A percentile compares a stretch with the other conserved stretches of the same genome.
These are phyloP conservation scores for Peniophora sp. DNA, from an alignment of 1,284 basidiomycete species.

Conservation along the genomic window DNA sequence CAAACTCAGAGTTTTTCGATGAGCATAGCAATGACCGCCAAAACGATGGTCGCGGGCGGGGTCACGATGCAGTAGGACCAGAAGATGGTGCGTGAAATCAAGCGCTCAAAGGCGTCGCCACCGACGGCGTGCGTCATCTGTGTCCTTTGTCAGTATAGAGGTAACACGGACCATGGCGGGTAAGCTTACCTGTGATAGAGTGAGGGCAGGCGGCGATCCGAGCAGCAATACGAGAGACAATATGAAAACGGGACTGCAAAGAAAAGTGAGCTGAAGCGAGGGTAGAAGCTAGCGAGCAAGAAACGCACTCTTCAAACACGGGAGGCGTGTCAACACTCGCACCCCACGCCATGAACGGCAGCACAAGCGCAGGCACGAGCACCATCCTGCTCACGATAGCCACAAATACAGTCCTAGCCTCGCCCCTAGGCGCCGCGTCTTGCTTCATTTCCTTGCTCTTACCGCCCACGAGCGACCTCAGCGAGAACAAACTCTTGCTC, in stretches of 20 bases:
- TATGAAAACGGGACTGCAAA: conserved; percentile 70
- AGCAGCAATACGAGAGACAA: conserved; percentile 71
- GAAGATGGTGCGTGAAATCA: conserved; percentile 79
- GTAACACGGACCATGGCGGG: conserved; percentile 1
- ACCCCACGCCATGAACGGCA: conserved; percentile 64
- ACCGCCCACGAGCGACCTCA: not conserved
- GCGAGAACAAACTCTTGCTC: conserved; percentile 22
- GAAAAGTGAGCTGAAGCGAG: not conserved
- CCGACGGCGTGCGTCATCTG: conserved; percentile 85
- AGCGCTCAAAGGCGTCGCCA: conserved; percentile 84
- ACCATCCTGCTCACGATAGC: conserved; percentile 81
- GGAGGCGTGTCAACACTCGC: conserved; percentile 55
- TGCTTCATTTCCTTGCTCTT: not conserved
- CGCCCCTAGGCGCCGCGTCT: conserved; percentile 32
- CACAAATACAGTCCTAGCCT: conserved; percentile 77
- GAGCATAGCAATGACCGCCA: conserved; percentile 67
- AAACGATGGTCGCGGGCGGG: conserved; percentile 69
- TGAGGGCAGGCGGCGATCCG: conserved; percentile 75
- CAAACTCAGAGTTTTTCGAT: conserved; percentile 44
- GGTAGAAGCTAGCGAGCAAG: conserved; percentile 3
- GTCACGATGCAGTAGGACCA: conserved; percentile 81
- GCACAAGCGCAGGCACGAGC: conserved; percentile 70
- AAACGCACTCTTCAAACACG: conserved; percentile 67
- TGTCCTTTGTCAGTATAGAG: conserved; percentile 10
- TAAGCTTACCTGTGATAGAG: conserved; percentile 61